phyloP scores from a whole-genome alignment of 2,329 filamentous ascomycete species.

The Aspergillus spinulosporus region DNA sequence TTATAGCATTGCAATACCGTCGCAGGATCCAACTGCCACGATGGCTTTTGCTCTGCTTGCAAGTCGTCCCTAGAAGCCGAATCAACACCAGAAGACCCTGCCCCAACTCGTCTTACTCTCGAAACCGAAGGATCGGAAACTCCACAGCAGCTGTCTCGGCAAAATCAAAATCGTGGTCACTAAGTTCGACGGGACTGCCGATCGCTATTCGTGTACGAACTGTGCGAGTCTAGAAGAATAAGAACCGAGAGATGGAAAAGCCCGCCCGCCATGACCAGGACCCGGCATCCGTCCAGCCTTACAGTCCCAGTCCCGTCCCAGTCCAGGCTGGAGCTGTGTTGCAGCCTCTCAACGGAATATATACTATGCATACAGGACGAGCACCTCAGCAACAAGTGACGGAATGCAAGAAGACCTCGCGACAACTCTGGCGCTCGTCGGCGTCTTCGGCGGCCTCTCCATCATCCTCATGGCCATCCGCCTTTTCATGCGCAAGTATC shows the following conservation, averaged over 20 bases:
- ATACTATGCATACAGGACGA: neutral
- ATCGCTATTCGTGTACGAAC: neutral
- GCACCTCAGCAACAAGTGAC: neutral
- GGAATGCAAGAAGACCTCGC: conserved; percentile 1
- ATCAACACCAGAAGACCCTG: neutral
- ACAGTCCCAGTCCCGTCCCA: neutral
- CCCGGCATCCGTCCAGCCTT: neutral
- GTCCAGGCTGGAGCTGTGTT: neutral
- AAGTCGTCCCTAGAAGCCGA: too few relatives aligned
- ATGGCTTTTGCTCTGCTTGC: neutral
- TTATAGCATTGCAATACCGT: neutral
- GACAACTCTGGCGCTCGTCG: conserved; percentile 10
- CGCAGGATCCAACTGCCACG: too few relatives aligned
- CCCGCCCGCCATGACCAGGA: neutral
- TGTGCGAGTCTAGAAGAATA: neutral
- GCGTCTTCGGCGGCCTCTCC: conserved; percentile 11
- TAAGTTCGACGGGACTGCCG: neutral
- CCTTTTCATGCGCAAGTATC: conserved; percentile 15
- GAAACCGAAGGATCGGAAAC: neutral
- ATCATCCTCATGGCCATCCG: conserved; percentile 14
- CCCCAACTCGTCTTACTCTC: neutral
- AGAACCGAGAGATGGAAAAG: too few relatives aligned
- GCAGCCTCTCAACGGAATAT: neutral
- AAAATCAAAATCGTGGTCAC: neutral
- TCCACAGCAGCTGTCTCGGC: neutral